These are phyloP conservation scores for Raddia guianensis DNA, from an alignment of 176 grass and related monocot genomes.

Conservation along the genomic window DNA sequence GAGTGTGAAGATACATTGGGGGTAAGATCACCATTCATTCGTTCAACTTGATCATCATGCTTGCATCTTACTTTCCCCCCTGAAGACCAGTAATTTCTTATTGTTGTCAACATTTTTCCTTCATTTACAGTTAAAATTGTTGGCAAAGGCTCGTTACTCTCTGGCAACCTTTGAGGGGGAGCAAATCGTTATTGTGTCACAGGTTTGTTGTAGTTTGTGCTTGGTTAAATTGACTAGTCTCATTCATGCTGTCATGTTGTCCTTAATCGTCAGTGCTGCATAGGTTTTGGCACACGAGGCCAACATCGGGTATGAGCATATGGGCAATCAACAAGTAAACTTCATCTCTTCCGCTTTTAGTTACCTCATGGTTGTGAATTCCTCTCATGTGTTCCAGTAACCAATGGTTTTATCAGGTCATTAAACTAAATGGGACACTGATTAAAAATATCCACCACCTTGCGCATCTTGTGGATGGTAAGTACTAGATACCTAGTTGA, in stretches of 20 bases:
- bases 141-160: slow-evolving; percentile 93
- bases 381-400: slow-evolving; percentile 32
- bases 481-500: slow-evolving; percentile 35
- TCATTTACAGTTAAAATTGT: slow-evolving; percentile 72
- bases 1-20: slow-evolving; percentile 89
- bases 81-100: slow-evolving; percentile 22
- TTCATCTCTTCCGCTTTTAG: neutral
- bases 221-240: neutral
- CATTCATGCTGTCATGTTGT: neutral
- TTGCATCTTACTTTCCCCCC: slow-evolving; percentile 31
- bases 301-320: slow-evolving; percentile 91
- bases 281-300: slow-evolving; percentile 87
- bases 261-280: slow-evolving; percentile 13
- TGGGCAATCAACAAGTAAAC: slow-evolving; percentile 91
- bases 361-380: slow-evolving; percentile 34
- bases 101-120: slow-evolving; percentile 18
- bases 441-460: slow-evolving; percentile 98
- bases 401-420: slow-evolving; percentile 53
- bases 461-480: slow-evolving; percentile 90
- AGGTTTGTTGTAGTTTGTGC: slow-evolving; percentile 50
- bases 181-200: slow-evolving; percentile 95
- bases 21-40: slow-evolving; percentile 59
- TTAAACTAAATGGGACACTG: slow-evolving; percentile 79
- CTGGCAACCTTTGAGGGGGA: slow-evolving; percentile 83
- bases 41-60: slow-evolving; percentile 15